phyloP scores from a whole-genome alignment of 164 flowering plant species.

The Liriodendron chinense region DNA sequence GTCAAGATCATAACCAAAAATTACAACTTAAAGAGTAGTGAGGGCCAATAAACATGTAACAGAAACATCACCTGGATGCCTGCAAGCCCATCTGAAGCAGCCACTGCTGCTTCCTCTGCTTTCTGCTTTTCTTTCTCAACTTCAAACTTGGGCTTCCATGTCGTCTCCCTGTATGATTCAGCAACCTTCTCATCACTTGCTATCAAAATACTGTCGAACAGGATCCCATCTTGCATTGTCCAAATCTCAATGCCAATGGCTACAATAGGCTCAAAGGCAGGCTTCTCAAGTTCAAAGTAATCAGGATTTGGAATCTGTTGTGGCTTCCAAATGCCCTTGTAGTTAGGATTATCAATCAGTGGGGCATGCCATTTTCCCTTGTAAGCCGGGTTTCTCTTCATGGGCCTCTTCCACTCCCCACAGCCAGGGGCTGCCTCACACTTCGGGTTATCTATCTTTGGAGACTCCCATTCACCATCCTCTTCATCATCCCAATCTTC shows the following conservation, averaged over 20 bases:
- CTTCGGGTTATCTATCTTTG: conserved; percentile 86
- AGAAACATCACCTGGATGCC: conserved; percentile 56
- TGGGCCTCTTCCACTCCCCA: conserved; percentile 98
- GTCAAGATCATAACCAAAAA: not conserved
- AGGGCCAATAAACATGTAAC: not conserved
- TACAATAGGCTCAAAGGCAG: conserved; percentile 84
- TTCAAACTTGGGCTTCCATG: conserved; percentile 86
- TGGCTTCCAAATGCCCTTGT: conserved; percentile 99
- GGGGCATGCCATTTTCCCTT: conserved; percentile 97
- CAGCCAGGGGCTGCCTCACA: conserved; percentile 90
- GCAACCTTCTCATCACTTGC: conserved; percentile 71
- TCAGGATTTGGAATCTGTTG: conserved; percentile 76
- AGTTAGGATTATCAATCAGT: conserved; percentile 77
- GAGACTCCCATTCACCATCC: conserved; percentile 99
- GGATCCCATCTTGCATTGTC: conserved; percentile 99
- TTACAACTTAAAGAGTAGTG: not conserved
- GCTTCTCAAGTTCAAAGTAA: conserved; percentile 75
- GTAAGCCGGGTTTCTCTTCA: conserved; percentile 89
- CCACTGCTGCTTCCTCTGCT: conserved; percentile 66
- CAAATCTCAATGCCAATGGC: conserved; percentile 97
- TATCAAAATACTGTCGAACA: conserved; percentile 88
- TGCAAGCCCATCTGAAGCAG: conserved; percentile 42
- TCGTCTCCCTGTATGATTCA: conserved; percentile 43
- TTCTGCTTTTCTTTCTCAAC: conserved; percentile 84
- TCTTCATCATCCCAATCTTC: conserved; percentile 99